A percentile compares a stretch with the other conserved stretches of the same genome.
Conservation (phyloP, 164 flowering plant genomes). For the Tinospora cordifolia region DNA sequence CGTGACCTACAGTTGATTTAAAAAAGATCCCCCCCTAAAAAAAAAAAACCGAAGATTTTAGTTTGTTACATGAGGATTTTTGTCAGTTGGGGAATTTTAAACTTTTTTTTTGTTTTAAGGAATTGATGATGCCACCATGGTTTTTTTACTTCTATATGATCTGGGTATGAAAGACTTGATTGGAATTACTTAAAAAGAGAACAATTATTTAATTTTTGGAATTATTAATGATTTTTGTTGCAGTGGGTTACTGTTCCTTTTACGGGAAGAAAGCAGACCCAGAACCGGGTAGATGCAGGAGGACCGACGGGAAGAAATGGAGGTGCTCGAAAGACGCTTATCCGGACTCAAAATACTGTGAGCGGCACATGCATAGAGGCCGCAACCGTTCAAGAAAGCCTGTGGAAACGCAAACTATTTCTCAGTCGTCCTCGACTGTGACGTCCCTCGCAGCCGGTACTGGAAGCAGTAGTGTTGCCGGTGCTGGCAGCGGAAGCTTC, state of each 20-base stretch:
- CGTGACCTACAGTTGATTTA: too few relatives aligned
- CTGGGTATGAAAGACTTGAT: too few relatives aligned
- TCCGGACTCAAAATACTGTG: slow-evolving; percentile 71
- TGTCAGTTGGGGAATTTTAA: too few relatives aligned
- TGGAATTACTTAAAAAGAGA: too few relatives aligned
- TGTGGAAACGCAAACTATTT: slow-evolving; percentile 81
- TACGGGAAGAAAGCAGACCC: slow-evolving; percentile 69
- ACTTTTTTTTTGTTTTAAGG: too few relatives aligned
- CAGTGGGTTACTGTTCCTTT: slow-evolving; percentile 65
- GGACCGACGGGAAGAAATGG: slow-evolving; percentile 79
- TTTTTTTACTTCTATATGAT: too few relatives aligned
- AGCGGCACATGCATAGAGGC: slow-evolving; percentile 80
- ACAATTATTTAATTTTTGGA: too few relatives aligned
- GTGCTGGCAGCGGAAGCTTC: slow-evolving; percentile 28
- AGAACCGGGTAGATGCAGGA: slow-evolving; percentile 69
- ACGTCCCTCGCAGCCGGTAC: slow-evolving; percentile 31
- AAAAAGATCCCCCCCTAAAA: too few relatives aligned
- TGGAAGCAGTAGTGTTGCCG: slow-evolving; percentile 13
- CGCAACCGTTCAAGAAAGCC: slow-evolving; percentile 96
- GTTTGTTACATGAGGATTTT: too few relatives aligned
- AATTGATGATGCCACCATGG: too few relatives aligned
- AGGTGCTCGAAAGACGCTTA: slow-evolving; percentile 74
- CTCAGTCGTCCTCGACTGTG: slow-evolving; percentile 58
- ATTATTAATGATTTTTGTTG: slow-evolving; percentile 7
- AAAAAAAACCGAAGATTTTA: too few relatives aligned